phyloP scores from a whole-genome alignment of 2,329 filamentous ascomycete species.

The Sphaerulina populicola region DNA sequence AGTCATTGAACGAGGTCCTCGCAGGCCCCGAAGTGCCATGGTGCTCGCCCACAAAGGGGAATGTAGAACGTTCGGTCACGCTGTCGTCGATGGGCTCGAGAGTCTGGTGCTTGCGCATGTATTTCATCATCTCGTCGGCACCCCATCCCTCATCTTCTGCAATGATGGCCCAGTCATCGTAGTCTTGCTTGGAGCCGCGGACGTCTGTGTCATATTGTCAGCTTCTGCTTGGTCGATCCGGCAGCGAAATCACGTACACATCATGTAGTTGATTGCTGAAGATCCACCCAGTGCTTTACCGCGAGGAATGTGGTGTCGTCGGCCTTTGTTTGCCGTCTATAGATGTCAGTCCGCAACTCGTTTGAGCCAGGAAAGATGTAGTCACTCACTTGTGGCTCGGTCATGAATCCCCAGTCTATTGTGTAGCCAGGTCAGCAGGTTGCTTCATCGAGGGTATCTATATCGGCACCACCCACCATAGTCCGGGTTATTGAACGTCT shows the following conservation, averaged over 20 bases:
- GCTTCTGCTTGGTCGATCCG: background rate
- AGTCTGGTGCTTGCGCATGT: constrained; percentile 36
- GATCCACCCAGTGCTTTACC: constrained; percentile 37
- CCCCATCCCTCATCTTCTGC: constrained; percentile 41
- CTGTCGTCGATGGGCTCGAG: constrained; percentile 29
- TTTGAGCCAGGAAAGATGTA: background rate
- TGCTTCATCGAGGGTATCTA: too few species aligned
- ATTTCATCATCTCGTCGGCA: constrained; percentile 42
- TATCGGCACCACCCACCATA: constrained; percentile 8
- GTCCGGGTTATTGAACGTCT: constrained; percentile 23
- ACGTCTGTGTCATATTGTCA: constrained; percentile 26
- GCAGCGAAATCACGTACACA: constrained; percentile 9
- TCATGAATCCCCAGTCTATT: constrained; percentile 20
- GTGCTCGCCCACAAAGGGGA: constrained; percentile 30
- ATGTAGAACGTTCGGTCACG: constrained; percentile 25
- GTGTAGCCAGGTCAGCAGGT: too few species aligned
- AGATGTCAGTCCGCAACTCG: background rate
- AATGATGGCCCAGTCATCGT: constrained; percentile 40
- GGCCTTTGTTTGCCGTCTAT: constrained; percentile 17
- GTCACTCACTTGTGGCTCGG: constrained; percentile 17
- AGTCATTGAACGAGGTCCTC: constrained; percentile 33
- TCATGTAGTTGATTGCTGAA: constrained; percentile 35
- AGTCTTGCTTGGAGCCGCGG: constrained; percentile 40
- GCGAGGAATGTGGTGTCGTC: constrained; percentile 23
- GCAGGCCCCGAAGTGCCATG: constrained; percentile 33